Conservation (phyloP, 176 grass and related monocot genomes). For the Triticum timopheevii region DNA sequence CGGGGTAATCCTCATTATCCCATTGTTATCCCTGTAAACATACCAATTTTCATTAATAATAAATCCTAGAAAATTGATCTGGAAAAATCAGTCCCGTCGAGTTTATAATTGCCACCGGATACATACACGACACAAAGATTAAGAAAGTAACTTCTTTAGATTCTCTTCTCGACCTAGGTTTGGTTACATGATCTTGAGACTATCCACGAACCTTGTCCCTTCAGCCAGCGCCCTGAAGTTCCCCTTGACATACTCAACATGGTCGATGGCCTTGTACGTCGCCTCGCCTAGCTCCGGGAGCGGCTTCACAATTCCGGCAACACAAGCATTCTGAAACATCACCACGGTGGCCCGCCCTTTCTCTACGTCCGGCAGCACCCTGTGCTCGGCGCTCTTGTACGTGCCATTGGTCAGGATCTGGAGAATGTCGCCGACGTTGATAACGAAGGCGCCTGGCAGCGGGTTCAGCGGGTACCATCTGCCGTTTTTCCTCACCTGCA, state of each 20-base stretch:
- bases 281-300: background rate
- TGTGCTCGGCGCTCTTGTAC: slow-evolving; percentile 24
- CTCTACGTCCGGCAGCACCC: background rate
- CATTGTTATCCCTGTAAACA: too few species aligned
- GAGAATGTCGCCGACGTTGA: slow-evolving; percentile 26
- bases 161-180: background rate
- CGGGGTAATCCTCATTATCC: too few species aligned
- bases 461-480: slow-evolving; percentile 16
- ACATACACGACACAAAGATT: too few species aligned
- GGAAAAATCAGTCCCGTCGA: too few species aligned
- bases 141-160: too few species aligned
- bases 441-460: slow-evolving; percentile 9
- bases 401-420: slow-evolving; percentile 14
- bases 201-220: background rate
- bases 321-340: background rate
- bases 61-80: too few species aligned
- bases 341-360: background rate
- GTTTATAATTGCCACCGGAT: background rate
- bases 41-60: too few species aligned
- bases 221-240: background rate
- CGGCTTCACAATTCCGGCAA: background rate
- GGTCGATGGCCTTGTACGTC: background rate
- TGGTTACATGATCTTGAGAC: background rate
- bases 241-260: background rate
- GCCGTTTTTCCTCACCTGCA: slow-evolving; percentile 16